These are phyloP conservation scores for Conticribra weissflogii DNA, from an alignment of 108 stramenopile species.

Conservation along the genomic window DNA sequence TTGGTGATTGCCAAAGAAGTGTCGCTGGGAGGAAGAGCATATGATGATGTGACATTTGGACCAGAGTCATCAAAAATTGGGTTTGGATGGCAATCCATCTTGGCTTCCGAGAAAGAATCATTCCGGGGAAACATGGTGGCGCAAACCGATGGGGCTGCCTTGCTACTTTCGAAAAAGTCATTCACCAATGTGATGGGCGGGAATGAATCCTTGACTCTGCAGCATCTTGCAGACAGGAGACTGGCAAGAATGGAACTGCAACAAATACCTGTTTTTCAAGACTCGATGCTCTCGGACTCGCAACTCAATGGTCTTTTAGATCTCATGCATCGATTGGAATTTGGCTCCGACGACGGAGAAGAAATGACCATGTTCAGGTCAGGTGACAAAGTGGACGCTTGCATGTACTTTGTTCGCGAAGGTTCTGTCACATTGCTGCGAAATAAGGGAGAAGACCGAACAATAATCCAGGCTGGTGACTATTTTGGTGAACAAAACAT, in stretches of 20 bases:
- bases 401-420: conserved; percentile 25
- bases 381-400: conserved; percentile 17
- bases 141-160: conserved; percentile 32
- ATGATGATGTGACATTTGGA: conserved; percentile 18
- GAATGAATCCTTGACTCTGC: conserved; percentile 3
- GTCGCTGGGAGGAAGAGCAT: conserved; percentile 19
- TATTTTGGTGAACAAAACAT: conserved; percentile 37
- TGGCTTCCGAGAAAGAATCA: background rate
- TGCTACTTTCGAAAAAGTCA: conserved; percentile 24
- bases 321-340: conserved; percentile 29
- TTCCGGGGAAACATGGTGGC: conserved; percentile 24
- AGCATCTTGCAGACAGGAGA: conserved; percentile 17
- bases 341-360: background rate
- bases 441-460: conserved; percentile 19
- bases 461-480: conserved; percentile 10
- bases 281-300: conserved; percentile 8
- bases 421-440: conserved; percentile 17
- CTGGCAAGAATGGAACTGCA: conserved; percentile 31
- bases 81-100: conserved; percentile 55
- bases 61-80: background rate
- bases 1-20: conserved; percentile 1
- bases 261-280: conserved; percentile 44
- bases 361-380: conserved; percentile 14
- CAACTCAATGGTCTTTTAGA: conserved; percentile 20
- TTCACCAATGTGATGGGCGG: conserved; percentile 24